Percentiles rank a stretch among this genome's conserved stretches.
Conservation (phyloP, 179 eudicot genomes). For the Silene vulgaris region DNA sequence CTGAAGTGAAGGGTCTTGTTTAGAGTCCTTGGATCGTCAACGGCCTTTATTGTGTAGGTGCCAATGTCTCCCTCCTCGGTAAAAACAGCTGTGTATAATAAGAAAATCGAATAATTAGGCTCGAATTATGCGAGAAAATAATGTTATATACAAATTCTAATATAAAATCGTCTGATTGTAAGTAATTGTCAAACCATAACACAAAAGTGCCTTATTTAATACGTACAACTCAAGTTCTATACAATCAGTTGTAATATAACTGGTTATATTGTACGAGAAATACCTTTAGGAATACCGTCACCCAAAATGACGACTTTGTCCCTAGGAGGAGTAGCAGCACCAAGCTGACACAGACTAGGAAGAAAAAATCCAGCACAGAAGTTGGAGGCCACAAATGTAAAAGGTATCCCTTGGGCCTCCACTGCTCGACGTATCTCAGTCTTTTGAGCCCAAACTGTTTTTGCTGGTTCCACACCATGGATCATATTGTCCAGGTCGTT, state of each 20-base stretch:
- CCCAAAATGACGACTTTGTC: constrained; percentile 56
- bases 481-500: constrained; percentile 34
- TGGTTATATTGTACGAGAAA: no score
- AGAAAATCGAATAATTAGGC: no score
- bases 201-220: no score
- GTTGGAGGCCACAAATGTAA: constrained; percentile 38
- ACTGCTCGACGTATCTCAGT: constrained; percentile 42
- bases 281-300: constrained; percentile 67
- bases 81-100: constrained; percentile 29
- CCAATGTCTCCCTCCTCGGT: constrained; percentile 53
- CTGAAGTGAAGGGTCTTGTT: constrained; percentile 46
- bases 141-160: no score
- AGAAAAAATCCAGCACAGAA: constrained; percentile 53
- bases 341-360: constrained; percentile 43
- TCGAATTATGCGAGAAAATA: not conserved
- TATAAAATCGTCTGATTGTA: no score
- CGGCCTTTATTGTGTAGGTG: constrained; percentile 44
- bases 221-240: no score
- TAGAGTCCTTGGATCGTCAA: constrained; percentile 50
- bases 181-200: no score
- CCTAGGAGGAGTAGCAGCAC: constrained; percentile 56
- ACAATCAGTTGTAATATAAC: no score
- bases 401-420: constrained; percentile 47
- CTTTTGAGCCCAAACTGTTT: constrained; percentile 26
- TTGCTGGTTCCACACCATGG: constrained; percentile 48